These are phyloP conservation scores for Cystoderma amianthinum DNA, from an alignment of 768 basidiomycete species.

Conservation along the genomic window DNA sequence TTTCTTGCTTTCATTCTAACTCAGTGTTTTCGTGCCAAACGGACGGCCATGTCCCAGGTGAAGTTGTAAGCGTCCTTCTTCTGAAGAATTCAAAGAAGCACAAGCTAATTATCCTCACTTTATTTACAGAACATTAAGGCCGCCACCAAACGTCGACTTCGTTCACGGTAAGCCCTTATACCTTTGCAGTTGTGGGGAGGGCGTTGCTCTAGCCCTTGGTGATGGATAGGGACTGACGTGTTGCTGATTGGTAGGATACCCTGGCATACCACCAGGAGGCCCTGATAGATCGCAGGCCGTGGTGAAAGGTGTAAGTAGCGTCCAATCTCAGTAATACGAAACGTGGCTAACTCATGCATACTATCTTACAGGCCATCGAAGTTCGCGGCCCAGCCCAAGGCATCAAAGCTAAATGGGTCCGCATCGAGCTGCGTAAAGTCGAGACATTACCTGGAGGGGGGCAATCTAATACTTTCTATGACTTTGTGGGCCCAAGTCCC, in stretches of 20 bases:
- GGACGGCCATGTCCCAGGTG: no score
- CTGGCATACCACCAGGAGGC: conserved; percentile 71
- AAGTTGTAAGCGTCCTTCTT: no score
- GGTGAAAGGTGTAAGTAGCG: conserved; percentile 61
- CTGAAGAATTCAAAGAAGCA: no score
- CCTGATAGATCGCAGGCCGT: conserved; percentile 76
- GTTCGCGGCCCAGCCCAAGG: conserved; percentile 69
- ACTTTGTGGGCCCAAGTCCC: conserved; percentile 78
- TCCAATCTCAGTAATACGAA: background rate
- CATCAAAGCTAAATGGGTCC: conserved; percentile 88
- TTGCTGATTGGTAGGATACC: conserved; percentile 61
- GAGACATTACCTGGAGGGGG: conserved; percentile 76
- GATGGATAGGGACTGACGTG: conserved; percentile 1
- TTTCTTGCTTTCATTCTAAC: no score
- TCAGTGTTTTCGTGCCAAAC: no score
- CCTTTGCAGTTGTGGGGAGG: no score
- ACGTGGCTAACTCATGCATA: conserved; percentile 4
- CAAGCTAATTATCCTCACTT: no score
- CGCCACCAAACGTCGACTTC: conserved; percentile 86
- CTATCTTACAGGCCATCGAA: conserved; percentile 81
- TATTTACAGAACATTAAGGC: conserved; percentile 77
- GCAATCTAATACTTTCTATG: conserved; percentile 63
- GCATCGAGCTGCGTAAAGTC: conserved; percentile 86
- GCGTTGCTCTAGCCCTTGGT: conserved; percentile 1
- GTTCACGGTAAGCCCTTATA: conserved; percentile 54